phyloP scores from a whole-genome alignment of 2,329 filamentous ascomycete genomes.

The Chrysoporthe puriensis region DNA sequence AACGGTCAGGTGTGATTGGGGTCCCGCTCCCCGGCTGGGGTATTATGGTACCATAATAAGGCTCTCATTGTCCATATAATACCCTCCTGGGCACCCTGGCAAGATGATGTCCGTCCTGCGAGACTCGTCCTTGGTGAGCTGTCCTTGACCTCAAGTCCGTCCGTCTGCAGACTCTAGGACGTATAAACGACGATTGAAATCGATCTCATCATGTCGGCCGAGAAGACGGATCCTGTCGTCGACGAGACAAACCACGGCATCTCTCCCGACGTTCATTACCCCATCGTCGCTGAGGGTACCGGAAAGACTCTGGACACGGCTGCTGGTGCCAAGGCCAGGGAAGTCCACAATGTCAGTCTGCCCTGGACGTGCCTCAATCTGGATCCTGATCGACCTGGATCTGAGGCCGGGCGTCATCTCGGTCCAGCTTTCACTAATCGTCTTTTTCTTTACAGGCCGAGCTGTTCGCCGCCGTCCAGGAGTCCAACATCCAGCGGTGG shows the following conservation, averaged over 20 bases:
- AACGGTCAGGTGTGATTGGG: constrained; percentile 19
- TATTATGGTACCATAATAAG: neutral
- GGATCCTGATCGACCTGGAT: neutral
- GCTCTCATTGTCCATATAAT: constrained; percentile 21
- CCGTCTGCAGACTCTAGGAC: constrained; percentile 8
- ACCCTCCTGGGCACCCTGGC: neutral
- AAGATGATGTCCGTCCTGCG: constrained; percentile 6
- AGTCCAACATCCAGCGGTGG: constrained; percentile 48
- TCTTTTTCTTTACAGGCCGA: constrained; percentile 43
- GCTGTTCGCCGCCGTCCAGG: constrained; percentile 50
- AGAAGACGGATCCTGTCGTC: constrained; percentile 20
- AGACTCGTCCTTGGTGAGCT: constrained; percentile 13
- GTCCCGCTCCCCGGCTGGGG: neutral
- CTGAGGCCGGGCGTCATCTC: neutral
- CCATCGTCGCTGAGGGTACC: constrained; percentile 34
- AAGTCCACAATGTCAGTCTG: constrained; percentile 46
- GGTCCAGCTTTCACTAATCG: constrained; percentile 23
- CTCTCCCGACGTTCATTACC: constrained; percentile 25
- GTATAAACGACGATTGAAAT: constrained; percentile 4
- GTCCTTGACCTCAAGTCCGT: neutral
- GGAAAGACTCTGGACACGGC: constrained; percentile 35
- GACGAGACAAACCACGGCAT: constrained; percentile 27
- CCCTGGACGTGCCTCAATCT: neutral
- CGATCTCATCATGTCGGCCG: constrained; percentile 25
- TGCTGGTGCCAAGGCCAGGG: constrained; percentile 44